These are phyloP conservation scores for Tolypocladium tropicale DNA, from an alignment of 2,329 filamentous ascomycete species.

Conservation along the genomic window DNA sequence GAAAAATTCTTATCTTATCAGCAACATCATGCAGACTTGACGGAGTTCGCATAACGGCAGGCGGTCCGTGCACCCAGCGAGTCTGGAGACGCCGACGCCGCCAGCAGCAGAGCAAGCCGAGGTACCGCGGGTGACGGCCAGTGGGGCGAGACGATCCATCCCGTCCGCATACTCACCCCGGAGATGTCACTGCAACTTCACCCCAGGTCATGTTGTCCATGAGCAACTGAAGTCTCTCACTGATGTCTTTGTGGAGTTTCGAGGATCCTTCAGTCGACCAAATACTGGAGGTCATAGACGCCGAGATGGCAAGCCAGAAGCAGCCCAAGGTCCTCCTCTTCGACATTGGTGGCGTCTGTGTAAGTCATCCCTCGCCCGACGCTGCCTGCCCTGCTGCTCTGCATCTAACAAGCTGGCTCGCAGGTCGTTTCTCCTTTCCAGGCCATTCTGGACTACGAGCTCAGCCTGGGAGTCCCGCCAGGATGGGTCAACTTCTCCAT, in stretches of 20 bases:
- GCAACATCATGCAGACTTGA: no score
- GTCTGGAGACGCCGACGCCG: no score
- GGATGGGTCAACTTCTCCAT: conserved; percentile 93
- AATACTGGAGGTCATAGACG: conserved; percentile 19
- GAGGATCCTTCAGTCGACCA: conserved; percentile 8
- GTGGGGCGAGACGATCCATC: background rate
- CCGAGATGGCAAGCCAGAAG: conserved; percentile 29
- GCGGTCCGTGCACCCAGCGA: background rate
- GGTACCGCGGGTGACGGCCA: conserved; percentile 1
- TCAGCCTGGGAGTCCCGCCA: conserved; percentile 61
- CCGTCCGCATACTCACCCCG: background rate
- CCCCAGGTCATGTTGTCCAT: background rate
- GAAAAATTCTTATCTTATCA: background rate
- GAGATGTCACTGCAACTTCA: background rate
- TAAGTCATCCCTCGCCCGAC: conserved; percentile 42
- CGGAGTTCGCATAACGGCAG: no score
- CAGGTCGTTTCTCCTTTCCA: conserved; percentile 88
- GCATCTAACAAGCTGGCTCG: background rate
- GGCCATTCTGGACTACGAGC: conserved; percentile 85
- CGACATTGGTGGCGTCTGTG: conserved; percentile 94
- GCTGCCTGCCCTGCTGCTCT: background rate
- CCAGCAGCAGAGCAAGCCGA: conserved; percentile 5
- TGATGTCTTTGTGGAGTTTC: conserved; percentile 1
- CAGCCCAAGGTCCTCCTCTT: conserved; percentile 73
- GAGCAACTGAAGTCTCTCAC: background rate